Percentiles rank a stretch among this genome's conserved stretches.
Evolutionary conservation across 257 asterid genomes (phyloP).

Genomic region (Ocimum tenuiflorum): DNA sequence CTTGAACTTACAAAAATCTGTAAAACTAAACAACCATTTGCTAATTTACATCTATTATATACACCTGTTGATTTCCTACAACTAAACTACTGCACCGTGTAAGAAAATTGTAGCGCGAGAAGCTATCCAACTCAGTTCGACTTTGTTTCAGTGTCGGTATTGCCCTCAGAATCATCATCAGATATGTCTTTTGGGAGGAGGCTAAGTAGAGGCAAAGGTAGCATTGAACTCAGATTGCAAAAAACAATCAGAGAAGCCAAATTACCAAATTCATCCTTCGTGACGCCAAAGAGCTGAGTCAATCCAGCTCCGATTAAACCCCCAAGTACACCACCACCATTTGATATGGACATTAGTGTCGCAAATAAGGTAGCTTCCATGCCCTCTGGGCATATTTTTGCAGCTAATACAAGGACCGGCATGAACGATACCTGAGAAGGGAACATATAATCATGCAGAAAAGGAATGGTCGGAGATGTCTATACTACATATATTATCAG

Average conservation of each 20-base stretch:
- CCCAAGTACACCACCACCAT: conserved; percentile 74
- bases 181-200: conserved; percentile 57
- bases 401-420: conserved; percentile 88
- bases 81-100: background rate
- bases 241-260: conserved; percentile 53
- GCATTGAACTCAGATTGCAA: conserved; percentile 78
- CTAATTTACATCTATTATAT: conserved; percentile 19
- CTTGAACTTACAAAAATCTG: background rate
- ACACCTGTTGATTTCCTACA: background rate
- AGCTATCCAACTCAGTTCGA: conserved; percentile 34
- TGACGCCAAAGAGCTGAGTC: conserved; percentile 70
- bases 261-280: conserved; percentile 61
- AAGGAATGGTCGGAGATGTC: background rate
- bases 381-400: conserved; percentile 74
- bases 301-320: conserved; percentile 80
- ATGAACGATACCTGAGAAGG: conserved; percentile 66
- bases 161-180: conserved; percentile 27
- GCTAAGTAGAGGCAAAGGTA: conserved; percentile 77
- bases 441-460: background rate
- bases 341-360: conserved; percentile 79
- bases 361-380: conserved; percentile 95
- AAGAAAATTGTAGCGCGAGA: background rate
- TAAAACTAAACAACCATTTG: background rate
- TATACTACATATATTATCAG: background rate
- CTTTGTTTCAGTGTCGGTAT: conserved; percentile 36